Percentiles rank a stretch among this genome's conserved stretches.
These are phyloP conservation scores for Monilinia fructicola DNA, from an alignment of 2,329 filamentous ascomycete species.

Conservation along the genomic window DNA sequence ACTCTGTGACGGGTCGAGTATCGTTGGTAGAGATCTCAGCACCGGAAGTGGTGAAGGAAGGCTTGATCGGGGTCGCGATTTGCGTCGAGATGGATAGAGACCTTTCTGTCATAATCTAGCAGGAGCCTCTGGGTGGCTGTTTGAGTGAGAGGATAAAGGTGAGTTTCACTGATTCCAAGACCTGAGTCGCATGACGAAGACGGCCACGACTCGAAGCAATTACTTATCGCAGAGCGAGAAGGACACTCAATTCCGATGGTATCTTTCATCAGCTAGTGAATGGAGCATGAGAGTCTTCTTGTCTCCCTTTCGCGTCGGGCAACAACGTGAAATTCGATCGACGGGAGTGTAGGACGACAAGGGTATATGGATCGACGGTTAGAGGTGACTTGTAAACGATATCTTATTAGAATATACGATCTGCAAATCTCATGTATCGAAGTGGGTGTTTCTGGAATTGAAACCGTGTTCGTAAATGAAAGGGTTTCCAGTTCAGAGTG, in stretches of 20 bases:
- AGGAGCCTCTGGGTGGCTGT: constrained; percentile 41
- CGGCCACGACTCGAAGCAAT: constrained; percentile 39
- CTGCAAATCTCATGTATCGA: constrained; percentile 14
- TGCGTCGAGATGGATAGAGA: constrained; percentile 41
- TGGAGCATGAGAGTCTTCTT: constrained; percentile 14
- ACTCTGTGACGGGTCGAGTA: constrained; percentile 46
- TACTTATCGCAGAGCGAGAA: constrained; percentile 36
- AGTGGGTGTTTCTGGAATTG: constrained; percentile 22
- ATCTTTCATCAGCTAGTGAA: constrained; percentile 37
- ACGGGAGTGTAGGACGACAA: constrained; percentile 2
- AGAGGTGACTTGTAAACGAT: not conserved
- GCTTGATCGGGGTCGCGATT: constrained; percentile 39
- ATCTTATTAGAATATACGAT: not conserved
- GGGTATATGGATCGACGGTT: constrained; percentile 12
- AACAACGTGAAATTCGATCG: constrained; percentile 13
- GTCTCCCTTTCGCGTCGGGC: constrained; percentile 18
- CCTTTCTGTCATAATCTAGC: constrained; percentile 45
- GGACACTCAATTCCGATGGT: constrained; percentile 28
- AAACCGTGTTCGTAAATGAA: constrained; percentile 22
- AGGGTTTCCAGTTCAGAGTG: constrained; percentile 23
- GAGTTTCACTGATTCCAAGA: constrained; percentile 41
- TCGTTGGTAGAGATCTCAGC: constrained; percentile 33
- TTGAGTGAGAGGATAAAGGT: constrained; percentile 38
- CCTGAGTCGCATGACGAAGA: constrained; percentile 44
- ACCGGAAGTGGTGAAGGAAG: constrained; percentile 30